A percentile compares a stretch with the other conserved stretches of the same genome.
Evolutionary conservation across 345 rosid genomes (phyloP).

Genomic region (Salix arbutifolia): DNA sequence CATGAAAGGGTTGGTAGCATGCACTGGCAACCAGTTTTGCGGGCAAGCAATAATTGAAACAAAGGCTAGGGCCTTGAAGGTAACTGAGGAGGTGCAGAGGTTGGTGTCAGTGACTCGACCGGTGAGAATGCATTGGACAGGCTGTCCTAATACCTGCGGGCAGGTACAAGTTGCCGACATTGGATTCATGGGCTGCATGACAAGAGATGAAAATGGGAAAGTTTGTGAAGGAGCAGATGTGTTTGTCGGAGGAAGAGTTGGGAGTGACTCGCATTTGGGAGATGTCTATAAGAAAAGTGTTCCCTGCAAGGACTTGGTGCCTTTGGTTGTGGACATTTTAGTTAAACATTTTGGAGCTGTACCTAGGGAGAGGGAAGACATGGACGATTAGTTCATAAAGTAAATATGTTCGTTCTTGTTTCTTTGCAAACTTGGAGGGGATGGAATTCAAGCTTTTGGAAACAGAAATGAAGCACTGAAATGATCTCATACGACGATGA

Average conservation of each 20-base stretch:
- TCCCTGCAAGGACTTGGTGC: conserved; percentile 80
- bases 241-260: conserved; percentile 78
- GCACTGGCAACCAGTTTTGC: conserved; percentile 91
- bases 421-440: background rate
- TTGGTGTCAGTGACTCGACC: conserved; percentile 57
- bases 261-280: conserved; percentile 84
- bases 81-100: conserved; percentile 78
- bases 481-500: background rate
- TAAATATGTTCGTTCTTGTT: background rate
- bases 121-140: conserved; percentile 96
- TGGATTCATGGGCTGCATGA: conserved; percentile 92
- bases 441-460: background rate
- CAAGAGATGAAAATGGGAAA: conserved; percentile 79
- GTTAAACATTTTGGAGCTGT: conserved; percentile 78
- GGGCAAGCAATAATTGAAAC: conserved; percentile 97
- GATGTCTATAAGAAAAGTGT: conserved; percentile 70
- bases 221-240: conserved; percentile 75
- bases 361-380: conserved; percentile 78
- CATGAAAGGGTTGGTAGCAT: conserved; percentile 83
- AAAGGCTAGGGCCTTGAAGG: conserved; percentile 77
- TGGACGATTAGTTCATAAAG: conserved; percentile 38
- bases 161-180: conserved; percentile 95
- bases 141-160: conserved; percentile 88
- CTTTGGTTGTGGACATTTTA: conserved; percentile 70
- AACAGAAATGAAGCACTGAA: background rate